Percentiles rank a stretch among this genome's conserved stretches.
phyloP scores from a whole-genome alignment of 306 rosid species.

The Datisca glomerata region DNA sequence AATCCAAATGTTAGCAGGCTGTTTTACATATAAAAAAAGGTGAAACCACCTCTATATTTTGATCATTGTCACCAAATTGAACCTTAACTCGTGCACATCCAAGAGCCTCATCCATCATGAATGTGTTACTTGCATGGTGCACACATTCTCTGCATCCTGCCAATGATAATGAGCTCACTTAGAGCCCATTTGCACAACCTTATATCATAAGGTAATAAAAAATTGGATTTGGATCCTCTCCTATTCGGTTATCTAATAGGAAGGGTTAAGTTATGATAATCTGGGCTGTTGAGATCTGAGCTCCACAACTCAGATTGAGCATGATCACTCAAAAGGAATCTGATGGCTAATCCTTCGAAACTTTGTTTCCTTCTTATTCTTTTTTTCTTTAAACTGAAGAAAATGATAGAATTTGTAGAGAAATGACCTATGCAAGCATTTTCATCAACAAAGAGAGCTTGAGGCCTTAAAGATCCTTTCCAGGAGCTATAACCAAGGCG shows the following conservation, averaged over 20 bases:
- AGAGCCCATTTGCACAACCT: too few species aligned
- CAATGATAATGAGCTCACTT: not conserved
- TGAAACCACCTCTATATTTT: conserved; percentile 60
- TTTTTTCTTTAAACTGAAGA: too few species aligned
- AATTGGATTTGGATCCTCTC: not conserved
- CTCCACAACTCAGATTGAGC: too few species aligned
- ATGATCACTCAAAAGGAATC: too few species aligned
- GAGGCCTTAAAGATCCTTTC: conserved; percentile 58
- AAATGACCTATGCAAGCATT: conserved; percentile 61
- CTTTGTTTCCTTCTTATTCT: too few species aligned
- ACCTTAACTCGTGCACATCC: conserved; percentile 71
- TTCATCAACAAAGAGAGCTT: conserved; percentile 73
- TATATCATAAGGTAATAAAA: too few species aligned
- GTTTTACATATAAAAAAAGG: too few species aligned
- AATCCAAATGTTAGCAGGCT: too few species aligned
- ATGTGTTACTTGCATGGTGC: conserved; percentile 58
- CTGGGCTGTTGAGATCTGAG: too few species aligned
- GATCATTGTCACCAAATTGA: conserved; percentile 53
- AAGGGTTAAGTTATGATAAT: too few species aligned
- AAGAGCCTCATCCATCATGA: conserved; percentile 45
- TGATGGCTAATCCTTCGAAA: too few species aligned
- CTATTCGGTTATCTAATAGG: too few species aligned
- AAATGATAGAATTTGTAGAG: not conserved
- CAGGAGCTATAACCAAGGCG: conserved; percentile 44
- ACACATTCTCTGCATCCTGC: conserved; percentile 72